These are phyloP conservation scores for Esteya vermicola DNA, from an alignment of 2,329 filamentous ascomycete species.

Conservation along the genomic window DNA sequence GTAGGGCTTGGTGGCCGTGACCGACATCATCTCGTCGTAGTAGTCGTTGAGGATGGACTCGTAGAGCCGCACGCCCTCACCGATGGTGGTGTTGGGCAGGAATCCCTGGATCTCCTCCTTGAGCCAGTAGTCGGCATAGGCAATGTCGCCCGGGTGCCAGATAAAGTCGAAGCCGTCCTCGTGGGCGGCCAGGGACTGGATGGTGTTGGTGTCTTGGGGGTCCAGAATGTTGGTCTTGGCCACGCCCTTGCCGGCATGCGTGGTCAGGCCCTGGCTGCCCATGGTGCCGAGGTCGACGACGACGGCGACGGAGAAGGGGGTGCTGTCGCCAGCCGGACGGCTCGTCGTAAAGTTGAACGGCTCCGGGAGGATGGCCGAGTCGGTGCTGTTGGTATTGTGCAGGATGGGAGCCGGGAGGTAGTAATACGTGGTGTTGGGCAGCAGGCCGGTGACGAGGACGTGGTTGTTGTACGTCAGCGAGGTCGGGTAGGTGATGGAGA, in stretches of 20 bases:
- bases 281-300: slow-evolving; percentile 28
- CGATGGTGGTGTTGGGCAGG: slow-evolving; percentile 10
- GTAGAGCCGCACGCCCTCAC: slow-evolving; percentile 33
- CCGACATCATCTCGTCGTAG: slow-evolving; percentile 29
- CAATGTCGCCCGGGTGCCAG: slow-evolving; percentile 37
- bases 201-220: no score
- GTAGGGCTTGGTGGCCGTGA: slow-evolving; percentile 29
- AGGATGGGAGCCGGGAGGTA: background rate
- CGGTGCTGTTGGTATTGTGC: slow-evolving; percentile 1
- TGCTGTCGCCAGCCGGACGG: slow-evolving; percentile 23
- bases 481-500: slow-evolving; percentile 17
- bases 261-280: slow-evolving; percentile 7
- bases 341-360: slow-evolving; percentile 21
- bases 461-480: slow-evolving; percentile 18
- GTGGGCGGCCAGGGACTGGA: slow-evolving; percentile 3
- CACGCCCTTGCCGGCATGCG: no score
- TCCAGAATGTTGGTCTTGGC: no score
- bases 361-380: slow-evolving; percentile 27
- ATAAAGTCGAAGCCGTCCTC: slow-evolving; percentile 8
- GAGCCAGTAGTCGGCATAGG: slow-evolving; percentile 30
- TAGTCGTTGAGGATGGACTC: slow-evolving; percentile 36
- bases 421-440: background rate
- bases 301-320: slow-evolving; percentile 29
- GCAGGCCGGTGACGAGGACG: background rate
- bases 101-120: slow-evolving; percentile 25